Conservation (phyloP, 2,329 filamentous ascomycete species). For the Kalaharituber pfeilii region DNA sequence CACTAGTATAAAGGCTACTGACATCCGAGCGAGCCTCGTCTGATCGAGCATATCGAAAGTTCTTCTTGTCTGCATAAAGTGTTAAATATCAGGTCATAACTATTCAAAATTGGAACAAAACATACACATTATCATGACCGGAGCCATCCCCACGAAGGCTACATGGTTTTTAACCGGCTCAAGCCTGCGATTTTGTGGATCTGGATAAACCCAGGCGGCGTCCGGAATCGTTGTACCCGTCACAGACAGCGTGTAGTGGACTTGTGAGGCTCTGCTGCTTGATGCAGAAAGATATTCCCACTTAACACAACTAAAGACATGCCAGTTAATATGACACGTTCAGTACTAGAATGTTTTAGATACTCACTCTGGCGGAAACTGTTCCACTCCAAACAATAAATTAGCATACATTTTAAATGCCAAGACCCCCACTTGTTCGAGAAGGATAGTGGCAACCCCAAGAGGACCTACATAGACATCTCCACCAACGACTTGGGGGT, state of each 20-base stretch:
- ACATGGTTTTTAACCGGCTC: not conserved
- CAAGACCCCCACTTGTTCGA: not conserved
- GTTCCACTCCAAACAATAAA: not conserved
- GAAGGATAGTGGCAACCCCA: too few relatives aligned
- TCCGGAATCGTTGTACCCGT: not conserved
- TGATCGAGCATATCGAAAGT: not conserved
- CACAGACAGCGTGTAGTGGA: not conserved
- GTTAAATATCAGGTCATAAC: not conserved
- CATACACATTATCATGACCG: conserved; percentile 1
- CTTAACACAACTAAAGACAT: not conserved
- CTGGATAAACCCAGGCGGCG: not conserved
- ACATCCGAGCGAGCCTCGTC: not conserved
- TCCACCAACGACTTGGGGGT: not conserved
- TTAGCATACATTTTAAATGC: not conserved
- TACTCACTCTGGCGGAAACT: not conserved
- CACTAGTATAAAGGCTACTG: not conserved
- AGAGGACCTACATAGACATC: not conserved
- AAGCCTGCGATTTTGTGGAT: not conserved
- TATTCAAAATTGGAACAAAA: not conserved
- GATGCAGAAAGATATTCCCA: not conserved
- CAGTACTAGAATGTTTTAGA: too few relatives aligned
- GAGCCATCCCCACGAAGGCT: not conserved
- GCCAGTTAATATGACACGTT: too few relatives aligned
- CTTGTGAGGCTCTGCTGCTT: not conserved
- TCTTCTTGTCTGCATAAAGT: not conserved